A percentile compares a stretch with the other conserved stretches of the same genome.
Conservation (phyloP, 768 basidiomycete species). For the Suillus clintonianus region DNA sequence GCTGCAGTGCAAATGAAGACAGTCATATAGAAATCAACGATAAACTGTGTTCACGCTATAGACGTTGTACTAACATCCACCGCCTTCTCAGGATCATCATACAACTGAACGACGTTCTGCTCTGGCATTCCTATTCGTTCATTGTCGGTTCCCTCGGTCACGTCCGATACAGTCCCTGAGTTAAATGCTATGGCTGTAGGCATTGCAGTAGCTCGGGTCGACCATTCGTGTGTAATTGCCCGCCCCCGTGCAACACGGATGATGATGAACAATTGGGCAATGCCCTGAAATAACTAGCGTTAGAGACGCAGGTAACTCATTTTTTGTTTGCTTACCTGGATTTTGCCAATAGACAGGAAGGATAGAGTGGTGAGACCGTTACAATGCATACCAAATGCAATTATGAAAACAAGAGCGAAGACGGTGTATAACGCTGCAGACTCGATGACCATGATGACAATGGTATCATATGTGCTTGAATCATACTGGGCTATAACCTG, state of each 20-base stretch:
- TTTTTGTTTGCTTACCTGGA: slow-evolving; percentile 24
- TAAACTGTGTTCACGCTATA: neutral
- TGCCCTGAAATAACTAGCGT: slow-evolving; percentile 22
- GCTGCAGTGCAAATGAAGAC: neutral
- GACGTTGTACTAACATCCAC: too few relatives aligned
- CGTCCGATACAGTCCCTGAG: neutral
- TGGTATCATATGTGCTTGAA: slow-evolving; percentile 20
- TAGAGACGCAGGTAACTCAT: neutral
- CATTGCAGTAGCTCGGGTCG: neutral
- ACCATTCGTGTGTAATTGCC: slow-evolving; percentile 13
- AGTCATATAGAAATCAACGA: neutral
- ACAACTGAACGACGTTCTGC: neutral
- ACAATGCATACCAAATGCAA: slow-evolving; percentile 16
- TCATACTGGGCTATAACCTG: slow-evolving; percentile 12
- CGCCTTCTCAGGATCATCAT: neutral
- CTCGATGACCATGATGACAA: slow-evolving; percentile 33
- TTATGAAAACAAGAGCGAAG: slow-evolving; percentile 27
- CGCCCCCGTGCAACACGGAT: slow-evolving; percentile 35
- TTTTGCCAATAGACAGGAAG: slow-evolving; percentile 33
- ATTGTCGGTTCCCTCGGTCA: neutral
- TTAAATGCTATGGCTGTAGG: neutral
- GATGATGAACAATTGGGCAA: slow-evolving; percentile 38
- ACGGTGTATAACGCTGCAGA: slow-evolving; percentile 26
- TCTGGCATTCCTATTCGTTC: neutral
- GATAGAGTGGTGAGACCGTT: slow-evolving; percentile 31